These are phyloP conservation scores for Debaryomyces castellii DNA, from an alignment of 805 yeast genomes.

Conservation along the genomic window DNA sequence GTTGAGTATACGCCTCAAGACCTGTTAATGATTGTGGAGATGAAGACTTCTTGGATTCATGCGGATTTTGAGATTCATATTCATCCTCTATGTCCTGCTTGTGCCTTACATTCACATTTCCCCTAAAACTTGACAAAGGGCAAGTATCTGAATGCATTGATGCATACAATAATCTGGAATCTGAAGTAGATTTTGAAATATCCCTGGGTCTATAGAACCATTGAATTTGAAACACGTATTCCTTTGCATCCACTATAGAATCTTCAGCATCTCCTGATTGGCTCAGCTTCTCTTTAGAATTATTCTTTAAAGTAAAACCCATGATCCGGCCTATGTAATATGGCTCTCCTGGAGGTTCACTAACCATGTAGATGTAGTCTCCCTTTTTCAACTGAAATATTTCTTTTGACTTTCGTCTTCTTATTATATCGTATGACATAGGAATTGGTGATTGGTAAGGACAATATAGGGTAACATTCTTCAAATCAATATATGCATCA, in stretches of 20 bases:
- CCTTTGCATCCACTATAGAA: conserved; percentile 35
- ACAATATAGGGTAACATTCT: conserved; percentile 35
- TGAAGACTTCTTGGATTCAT: conserved; percentile 8
- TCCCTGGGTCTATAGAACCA: conserved; percentile 93
- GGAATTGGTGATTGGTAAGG: conserved; percentile 27
- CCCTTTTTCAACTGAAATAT: conserved; percentile 43
- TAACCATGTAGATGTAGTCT: conserved; percentile 77
- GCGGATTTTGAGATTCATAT: conserved; percentile 9
- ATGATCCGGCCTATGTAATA: conserved; percentile 83
- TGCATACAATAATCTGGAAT: conserved; percentile 76
- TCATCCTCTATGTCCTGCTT: conserved; percentile 59
- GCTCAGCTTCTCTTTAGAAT: neutral
- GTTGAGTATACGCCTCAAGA: conserved; percentile 51
- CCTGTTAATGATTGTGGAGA: conserved; percentile 15
- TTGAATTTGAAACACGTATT: conserved; percentile 67
- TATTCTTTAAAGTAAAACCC: conserved; percentile 50
- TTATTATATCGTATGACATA: conserved; percentile 6
- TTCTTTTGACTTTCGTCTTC: conserved; percentile 17
- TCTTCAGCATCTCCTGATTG: neutral
- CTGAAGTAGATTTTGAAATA: conserved; percentile 63
- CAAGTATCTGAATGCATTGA: conserved; percentile 86
- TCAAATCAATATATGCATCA: conserved; percentile 41
- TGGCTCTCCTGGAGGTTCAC: conserved; percentile 95
- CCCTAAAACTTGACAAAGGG: conserved; percentile 73
- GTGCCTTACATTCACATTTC: conserved; percentile 70